Evolutionary conservation across 441 rosid species (phyloP).

Genomic region (Eruca vesicaria): DNA sequence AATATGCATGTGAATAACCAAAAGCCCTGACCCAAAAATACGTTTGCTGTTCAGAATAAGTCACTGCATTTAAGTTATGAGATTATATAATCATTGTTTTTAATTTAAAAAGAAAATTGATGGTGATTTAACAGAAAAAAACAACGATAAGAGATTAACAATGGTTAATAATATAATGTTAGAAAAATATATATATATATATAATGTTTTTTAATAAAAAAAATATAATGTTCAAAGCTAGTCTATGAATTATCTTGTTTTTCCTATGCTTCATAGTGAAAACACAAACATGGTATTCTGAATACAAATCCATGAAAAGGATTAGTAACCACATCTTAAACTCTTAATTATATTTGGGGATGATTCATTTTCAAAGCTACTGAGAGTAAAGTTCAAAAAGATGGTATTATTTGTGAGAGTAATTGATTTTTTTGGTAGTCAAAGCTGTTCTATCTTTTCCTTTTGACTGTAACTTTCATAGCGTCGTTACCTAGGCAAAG

Average conservation of each 20-base stretch:
- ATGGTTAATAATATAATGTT: neutral
- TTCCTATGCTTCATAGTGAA: too few relatives aligned
- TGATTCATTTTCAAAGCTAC: neutral
- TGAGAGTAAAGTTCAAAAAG: neutral
- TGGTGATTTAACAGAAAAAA: neutral
- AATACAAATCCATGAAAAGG: too few relatives aligned
- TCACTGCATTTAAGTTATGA: neutral
- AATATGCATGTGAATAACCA: neutral
- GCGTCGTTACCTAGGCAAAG: neutral
- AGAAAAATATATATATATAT: too few relatives aligned
- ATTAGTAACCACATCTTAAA: neutral
- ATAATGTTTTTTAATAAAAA: too few relatives aligned
- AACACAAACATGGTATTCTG: too few relatives aligned
- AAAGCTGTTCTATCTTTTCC: neutral
- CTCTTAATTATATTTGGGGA: neutral
- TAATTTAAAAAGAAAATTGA: neutral
- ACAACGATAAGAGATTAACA: neutral
- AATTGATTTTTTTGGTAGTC: neutral
- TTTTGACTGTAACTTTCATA: slow-evolving; percentile 19
- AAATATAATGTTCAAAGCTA: too few relatives aligned
- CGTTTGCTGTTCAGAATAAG: neutral
- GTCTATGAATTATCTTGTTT: neutral
- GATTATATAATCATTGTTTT: neutral
- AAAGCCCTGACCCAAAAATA: neutral
- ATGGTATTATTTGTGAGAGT: neutral